Base-by-base conservation (phyloP, 345 rosid genomes). In the Lumnitzera racemosa region DNA sequence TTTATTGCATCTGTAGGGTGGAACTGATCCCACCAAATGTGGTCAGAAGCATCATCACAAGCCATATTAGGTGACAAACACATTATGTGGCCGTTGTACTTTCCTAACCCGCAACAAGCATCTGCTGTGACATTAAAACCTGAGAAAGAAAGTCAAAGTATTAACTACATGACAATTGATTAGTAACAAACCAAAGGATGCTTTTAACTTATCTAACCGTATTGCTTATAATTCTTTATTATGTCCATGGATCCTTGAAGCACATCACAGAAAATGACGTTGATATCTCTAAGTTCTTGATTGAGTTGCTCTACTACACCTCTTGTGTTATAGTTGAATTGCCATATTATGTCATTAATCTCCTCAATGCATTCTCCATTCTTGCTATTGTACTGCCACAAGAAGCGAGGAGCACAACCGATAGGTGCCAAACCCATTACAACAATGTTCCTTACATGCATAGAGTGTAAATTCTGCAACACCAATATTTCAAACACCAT, bases 11-110 rank as follows among this genome's bases (percentile, higher is more conserved):
- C 91, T 2, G 96, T 92, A 13, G 97, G 98, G 73, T 92, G 98
- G 70, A 82, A 89, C 71, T 84, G 95, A 31, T 92, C 95, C 96
- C 97, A 89, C 98, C 95, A 92, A 47, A 87, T 74, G 63, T 87
- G 84, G 41, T 68, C 77, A 0, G 87, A 59, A 47, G 96, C 88
- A 62, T 89, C 67, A 0, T 63, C 63, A 63, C 98, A 89, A 16
- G 96, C 96, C 94, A 92, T 92, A 61, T 82, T 87, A 4, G 94
- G 82, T 0, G 88, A 67, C 23, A 89, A 57, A 70, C 98, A 89
- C 74, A 84, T 79, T 51, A 92, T 73, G 97, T 88, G 87, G 13
- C 98, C 96, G 4, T 76, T 89, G 65, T 79, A 84, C 78, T 80
- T 85, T 29, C 98, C 96, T 57, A 84, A 51, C 61, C 97, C 96